phyloP scores from a whole-genome alignment of 495 filamentous ascomycete species.

The Sordaria brevicollis region DNA sequence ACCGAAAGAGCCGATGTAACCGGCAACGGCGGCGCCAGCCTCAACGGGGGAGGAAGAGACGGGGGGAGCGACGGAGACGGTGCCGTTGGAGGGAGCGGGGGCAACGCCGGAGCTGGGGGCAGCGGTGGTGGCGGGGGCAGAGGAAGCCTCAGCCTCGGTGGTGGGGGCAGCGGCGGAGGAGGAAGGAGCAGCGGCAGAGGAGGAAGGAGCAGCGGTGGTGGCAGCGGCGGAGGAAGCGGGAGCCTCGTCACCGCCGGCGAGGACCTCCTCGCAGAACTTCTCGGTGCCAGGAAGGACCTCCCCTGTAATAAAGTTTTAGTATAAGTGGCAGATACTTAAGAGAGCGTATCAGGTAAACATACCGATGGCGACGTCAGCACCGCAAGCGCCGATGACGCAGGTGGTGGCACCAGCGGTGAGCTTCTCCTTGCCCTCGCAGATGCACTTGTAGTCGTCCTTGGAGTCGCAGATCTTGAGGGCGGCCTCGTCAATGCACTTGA shows the following conservation, averaged over 20 bases:
- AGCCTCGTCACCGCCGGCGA: slow-evolving; percentile 2
- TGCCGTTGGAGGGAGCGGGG: slow-evolving; percentile 3
- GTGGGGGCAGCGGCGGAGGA: slow-evolving; percentile 3
- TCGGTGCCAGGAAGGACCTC: slow-evolving; percentile 29
- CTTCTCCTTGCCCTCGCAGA: slow-evolving; percentile 27
- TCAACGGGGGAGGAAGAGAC: neutral
- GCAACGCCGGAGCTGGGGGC: neutral
- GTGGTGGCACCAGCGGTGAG: slow-evolving; percentile 22
- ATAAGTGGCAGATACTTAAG: neutral
- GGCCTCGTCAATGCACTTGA: slow-evolving; percentile 25
- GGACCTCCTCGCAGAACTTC: slow-evolving; percentile 22
- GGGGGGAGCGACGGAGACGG: neutral
- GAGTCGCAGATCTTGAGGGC: slow-evolving; percentile 26
- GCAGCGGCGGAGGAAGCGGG: neutral
- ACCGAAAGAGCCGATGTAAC: slow-evolving; percentile 13
- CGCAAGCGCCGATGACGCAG: slow-evolving; percentile 29
- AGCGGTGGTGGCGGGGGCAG: neutral
- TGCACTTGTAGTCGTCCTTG: slow-evolving; percentile 30
- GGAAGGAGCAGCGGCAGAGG: neutral
- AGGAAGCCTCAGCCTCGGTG: neutral
- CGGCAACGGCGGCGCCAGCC: slow-evolving; percentile 14
- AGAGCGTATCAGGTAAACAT: neutral
- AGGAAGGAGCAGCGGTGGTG: neutral
- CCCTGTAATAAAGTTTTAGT: slow-evolving; percentile 7
- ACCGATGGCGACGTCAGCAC: slow-evolving; percentile 23